Base-by-base conservation (phyloP, 768 basidiomycete species). In the Boletus subparvulus region DNA sequence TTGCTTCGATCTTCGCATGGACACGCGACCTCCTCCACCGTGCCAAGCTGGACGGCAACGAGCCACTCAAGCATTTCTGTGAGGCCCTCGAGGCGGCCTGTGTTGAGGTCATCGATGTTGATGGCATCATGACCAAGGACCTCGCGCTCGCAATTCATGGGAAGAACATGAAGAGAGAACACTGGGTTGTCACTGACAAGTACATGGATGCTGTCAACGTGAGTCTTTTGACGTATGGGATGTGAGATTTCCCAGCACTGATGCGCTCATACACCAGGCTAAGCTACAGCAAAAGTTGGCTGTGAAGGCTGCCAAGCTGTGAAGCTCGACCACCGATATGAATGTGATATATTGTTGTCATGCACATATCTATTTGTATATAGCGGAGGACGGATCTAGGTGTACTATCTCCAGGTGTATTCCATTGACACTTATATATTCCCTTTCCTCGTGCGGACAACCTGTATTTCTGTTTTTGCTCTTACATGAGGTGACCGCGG, bases 1-100 rank as follows among this genome's bases (percentile, higher is more conserved):
- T 98, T 63, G 96, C 96, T 44, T 94, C 91, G 54, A 98, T 99
- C 78, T 98, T 95, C 66, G 96, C 96, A 9, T 99, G 96, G 96
- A 98, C 96, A 16, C 87, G 97, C 45, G 96, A 96, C 0, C 81
- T 99, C 41, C 76, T 92, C 52, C 93, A 94, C 76, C 88, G 94
- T 62, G 95, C 94, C 61, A 94, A 92, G 78, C 80, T 98, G 33
- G 96, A 99, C 69, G 77, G 77, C 40, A 98, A 96, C 70, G 83
- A 83, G 21, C 78, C 78, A 35, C 83, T 99, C 30, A 77, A 75
- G 50, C 73, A 75, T 45, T 99, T 96, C 75, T 92, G 88, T 64
- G 65, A 79, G 47, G 84, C 86, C 59, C 81, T 99, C 40, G 97
- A 99, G 78, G 80, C 73, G 14, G 85, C 92, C 19, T 98, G 97